Evolutionary conservation across 768 basidiomycete species (phyloP), one percentile per base, ranked within the genome.

Genomic region (Coprinopsis marcescibilis): DNA sequence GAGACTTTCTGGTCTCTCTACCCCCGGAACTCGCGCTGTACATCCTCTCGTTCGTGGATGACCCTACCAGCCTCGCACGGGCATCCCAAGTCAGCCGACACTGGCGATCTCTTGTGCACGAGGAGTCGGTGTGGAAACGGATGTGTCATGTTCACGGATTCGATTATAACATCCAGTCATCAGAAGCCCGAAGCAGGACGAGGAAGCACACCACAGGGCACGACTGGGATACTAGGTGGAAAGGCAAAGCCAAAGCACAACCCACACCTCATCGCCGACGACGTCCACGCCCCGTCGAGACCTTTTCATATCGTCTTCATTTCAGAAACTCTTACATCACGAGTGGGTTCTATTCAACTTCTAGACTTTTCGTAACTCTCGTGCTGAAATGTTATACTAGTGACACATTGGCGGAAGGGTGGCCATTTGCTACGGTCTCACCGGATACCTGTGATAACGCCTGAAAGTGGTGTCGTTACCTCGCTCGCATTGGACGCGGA

Each of bases 401-500:
- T 86, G 64, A 77, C 78, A 30, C 86, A 88, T 54, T 93, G 92
- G 89, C 75, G 85, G 12, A 71, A 73, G 26, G 86, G 86, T 1
- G 90, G 90, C 1, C 71, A 70, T 6, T 61, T 91, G 3, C 71
- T 94, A 7, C 78, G 79, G 3, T 71, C 78, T 0, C 87, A 89
- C 58, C 73, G 76, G 21, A 68, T 78, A 27, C 67, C 64, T 12
- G 65, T 68, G 41, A 54, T 63, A 26, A 63, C 63, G 32, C 63
- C 64, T 3, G 74, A 76, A 32, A 56, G 78, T 27, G 83, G 82
- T 13, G 84, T 89, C 24, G 87, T 97, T 21, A 96, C 95, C 0
- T 89, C 86, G 3, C 73, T 94, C 17, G 89, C 92, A 0, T 69
- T 97, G 40, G 89, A 95, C 63, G 64, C 71, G 11, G 78, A 86